Base-by-base conservation (phyloP, 2,329 filamentous ascomycete genomes). In the Fusarium coffeatum region DNA sequence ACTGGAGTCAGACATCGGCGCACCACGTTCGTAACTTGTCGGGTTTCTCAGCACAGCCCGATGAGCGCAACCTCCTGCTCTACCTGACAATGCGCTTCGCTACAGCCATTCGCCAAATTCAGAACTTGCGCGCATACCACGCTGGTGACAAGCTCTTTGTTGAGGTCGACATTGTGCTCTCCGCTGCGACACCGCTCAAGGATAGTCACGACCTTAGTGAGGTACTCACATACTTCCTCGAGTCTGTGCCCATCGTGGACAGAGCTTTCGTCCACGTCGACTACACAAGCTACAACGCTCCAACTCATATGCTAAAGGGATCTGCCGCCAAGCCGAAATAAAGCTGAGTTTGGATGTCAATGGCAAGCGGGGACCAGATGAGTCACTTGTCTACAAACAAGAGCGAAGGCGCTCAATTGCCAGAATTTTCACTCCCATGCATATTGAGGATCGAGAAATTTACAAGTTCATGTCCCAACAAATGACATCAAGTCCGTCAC, bases 51-150 rank as follows among this genome's bases (percentile, higher is more conserved):
- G 92, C 93, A 8, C 89, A 90, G 2, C 90, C 92, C 0, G 92
- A 95, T 73, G 91, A 96, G 82, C 87, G 94, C 30, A 97, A 96
- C 76, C 88, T 97, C 48, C 80, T 97, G 23, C 85, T 97, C 2
- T 98, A 98, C 80, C 87, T 97, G 72, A 96, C 94, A 2, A 97
- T 97, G 92, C 91, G 94, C 22, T 97, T 97, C 77, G 94, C 94
- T 47, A 93, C 92, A 72, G 92, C 92, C 15, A 97, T 98, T 76
- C 89, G 89, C 76, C 90, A 93, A 77, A 96, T 97, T 65, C 93
- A 96, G 77, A 93, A 93, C 32, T 82, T 96, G 59, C 90, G 94
- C 72, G 93, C 93, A 3, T 97, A 96, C 77, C 93, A 97, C 75
- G 90, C 90, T 0, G 93, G 93, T 27, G 93, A 96, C 78, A 94